Conservation (phyloP, 208 protist species). For the Leishmania major region DNA sequence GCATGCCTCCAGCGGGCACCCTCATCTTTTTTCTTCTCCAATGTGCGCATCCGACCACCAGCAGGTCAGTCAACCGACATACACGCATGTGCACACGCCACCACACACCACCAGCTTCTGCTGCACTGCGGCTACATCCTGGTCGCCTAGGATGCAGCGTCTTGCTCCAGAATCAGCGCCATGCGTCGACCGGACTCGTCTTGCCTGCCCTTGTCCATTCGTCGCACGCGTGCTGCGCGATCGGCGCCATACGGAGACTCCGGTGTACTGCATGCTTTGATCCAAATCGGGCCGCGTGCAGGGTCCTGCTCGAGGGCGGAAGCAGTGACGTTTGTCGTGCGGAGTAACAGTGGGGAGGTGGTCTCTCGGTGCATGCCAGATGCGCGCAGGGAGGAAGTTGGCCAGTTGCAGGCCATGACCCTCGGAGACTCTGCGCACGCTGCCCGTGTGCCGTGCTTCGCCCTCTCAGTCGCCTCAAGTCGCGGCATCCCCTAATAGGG, state of each 20-base stretch:
- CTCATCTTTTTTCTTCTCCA: background rate
- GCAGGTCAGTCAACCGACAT: background rate
- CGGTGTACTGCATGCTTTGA: background rate
- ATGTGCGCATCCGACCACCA: background rate
- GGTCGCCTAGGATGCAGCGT: background rate
- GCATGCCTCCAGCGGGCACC: background rate
- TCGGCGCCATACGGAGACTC: background rate
- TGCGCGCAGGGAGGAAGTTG: background rate
- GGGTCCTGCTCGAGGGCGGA: background rate
- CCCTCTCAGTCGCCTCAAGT: background rate
- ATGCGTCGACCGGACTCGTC: background rate
- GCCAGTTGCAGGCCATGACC: background rate
- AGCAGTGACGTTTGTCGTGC: background rate
- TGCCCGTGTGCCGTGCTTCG: background rate
- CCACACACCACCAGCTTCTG: background rate
- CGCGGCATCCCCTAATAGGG: background rate
- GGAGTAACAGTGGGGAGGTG: background rate
- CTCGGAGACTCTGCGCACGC: background rate
- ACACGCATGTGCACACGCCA: background rate
- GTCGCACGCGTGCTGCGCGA: background rate
- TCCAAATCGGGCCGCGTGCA: background rate
- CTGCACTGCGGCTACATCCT: background rate
- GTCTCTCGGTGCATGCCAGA: background rate
- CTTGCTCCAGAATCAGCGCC: background rate
- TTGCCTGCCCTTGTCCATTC: background rate